Evolutionary conservation across 306 rosid species (phyloP).

Genomic region (Gleditsia sinensis): DNA sequence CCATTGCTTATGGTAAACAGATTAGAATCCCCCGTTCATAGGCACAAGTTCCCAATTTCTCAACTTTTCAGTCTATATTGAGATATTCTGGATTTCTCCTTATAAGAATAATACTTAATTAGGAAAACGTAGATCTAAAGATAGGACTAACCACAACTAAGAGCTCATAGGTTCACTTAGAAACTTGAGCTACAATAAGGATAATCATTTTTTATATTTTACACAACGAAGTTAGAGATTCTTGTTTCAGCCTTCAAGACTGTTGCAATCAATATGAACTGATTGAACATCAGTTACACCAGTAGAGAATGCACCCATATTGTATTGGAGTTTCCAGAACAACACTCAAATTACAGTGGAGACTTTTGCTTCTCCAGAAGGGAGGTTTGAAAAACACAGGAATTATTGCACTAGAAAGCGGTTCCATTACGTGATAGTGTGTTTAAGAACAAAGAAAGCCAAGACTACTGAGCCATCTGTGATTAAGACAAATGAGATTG

Average conservation of each 20-base stretch:
- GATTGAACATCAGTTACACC: neutral
- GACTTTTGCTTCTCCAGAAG: neutral
- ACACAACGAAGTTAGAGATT: neutral
- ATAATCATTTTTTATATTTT: neutral
- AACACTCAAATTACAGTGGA: neutral
- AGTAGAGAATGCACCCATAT: neutral
- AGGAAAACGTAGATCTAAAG: neutral
- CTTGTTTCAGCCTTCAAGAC: slow-evolving; percentile 6
- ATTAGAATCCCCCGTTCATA: slow-evolving; percentile 10
- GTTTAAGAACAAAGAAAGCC: neutral
- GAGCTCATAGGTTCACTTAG: neutral
- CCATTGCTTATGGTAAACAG: neutral
- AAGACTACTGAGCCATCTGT: neutral
- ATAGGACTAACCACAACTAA: neutral
- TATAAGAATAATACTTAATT: neutral
- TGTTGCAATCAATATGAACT: neutral
- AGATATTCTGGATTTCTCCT: slow-evolving; percentile 20
- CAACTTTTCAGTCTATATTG: slow-evolving; percentile 7
- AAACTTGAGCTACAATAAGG: neutral
- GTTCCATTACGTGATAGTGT: neutral
- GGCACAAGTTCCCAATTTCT: neutral
- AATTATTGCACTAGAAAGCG: neutral
- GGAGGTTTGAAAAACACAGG: neutral
- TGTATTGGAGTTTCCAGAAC: neutral
- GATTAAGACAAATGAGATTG: neutral